Evolutionary conservation across 352 stramenopile genomes (phyloP).

Genomic region (Pythium sp.): DNA sequence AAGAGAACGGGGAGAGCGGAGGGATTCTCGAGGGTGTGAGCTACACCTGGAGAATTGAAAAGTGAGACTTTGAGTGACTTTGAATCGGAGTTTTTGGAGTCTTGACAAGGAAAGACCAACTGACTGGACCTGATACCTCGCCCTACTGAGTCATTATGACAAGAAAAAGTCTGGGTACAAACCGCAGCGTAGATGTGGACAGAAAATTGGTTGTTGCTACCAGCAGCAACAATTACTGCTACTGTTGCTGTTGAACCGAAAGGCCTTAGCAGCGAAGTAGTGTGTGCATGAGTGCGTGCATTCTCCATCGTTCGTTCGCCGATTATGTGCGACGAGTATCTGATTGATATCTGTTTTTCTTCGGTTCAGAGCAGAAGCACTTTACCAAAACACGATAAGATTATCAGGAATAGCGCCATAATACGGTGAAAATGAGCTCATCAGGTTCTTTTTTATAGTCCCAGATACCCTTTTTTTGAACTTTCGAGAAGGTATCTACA

Average conservation of each 20-base stretch:
- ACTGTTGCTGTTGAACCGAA: not conserved
- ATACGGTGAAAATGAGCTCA: not conserved
- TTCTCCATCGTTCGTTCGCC: not conserved
- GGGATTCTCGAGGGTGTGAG: not conserved
- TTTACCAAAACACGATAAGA: not conserved
- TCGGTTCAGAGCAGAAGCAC: not conserved
- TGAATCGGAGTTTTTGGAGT: no score
- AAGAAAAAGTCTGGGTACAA: slow-evolving; percentile 3
- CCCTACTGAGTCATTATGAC: slow-evolving; percentile 7
- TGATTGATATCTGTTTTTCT: not conserved
- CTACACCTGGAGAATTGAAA: not conserved
- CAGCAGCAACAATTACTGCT: not conserved
- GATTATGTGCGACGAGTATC: not conserved
- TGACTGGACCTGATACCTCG: not conserved
- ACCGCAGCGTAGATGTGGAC: not conserved
- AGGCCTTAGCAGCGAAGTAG: not conserved
- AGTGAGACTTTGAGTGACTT: not conserved
- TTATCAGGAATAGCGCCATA: not conserved
- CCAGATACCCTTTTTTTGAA: not conserved
- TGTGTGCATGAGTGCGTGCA: not conserved
- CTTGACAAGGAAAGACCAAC: not conserved
- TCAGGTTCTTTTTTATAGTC: not conserved
- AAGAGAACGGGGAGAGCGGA: not conserved
- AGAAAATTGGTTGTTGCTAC: not conserved
- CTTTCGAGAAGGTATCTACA: slow-evolving; percentile 1